Evolutionary conservation across 306 rosid genomes (phyloP), one percentile per base, ranked within the genome.

Genomic region (Gynostemma pentaphyllum): DNA sequence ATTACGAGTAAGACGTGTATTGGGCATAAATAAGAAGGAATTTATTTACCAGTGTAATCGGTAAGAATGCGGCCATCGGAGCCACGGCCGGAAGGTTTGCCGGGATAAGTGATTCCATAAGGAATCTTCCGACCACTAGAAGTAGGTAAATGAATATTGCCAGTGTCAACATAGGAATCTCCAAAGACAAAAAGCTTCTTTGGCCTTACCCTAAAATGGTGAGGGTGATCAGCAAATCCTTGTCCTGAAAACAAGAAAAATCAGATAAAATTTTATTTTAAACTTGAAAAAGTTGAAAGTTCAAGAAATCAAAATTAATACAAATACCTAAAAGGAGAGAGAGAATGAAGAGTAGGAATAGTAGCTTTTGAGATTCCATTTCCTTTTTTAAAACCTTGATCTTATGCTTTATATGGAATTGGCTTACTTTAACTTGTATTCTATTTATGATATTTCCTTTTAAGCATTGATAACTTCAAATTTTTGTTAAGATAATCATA

Each of bases 41-140:
- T 9, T n/a, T n/a, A 5, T 1, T 49, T 70, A 79, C 83, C 83
- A 1, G 74, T 63, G 73, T 40, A 79, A 36, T 79, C 83, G 18
- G 83, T 75, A 42, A 79, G 53, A 72, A 79, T 78, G 9, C 80
- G 80, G 39, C 83, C 83, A 6, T 79, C 78, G 65, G 83, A 79
- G 46, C 56, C 75, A 37, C 83, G 83, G 45, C 83, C 83, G 26
- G 77, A 8, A 74, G 83, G 83, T 72, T 59, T 68, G 9, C 83
- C 83, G 15, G 83, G 80, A 57, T 71, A 79, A 34, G 78, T 79
- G 19, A 79, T 79, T n/a, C 83, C 83, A 7, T 79, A 79, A 1
- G 83, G 83, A 4, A 34, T 45, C 28, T 79, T 68, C 78, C 83
- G 76, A 30, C 78, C 64, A 14, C 26, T 75, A 15, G 72, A 67